These are phyloP conservation scores for Talaromyces liani DNA, from an alignment of 495 filamentous ascomycete genomes.

Conservation along the genomic window DNA sequence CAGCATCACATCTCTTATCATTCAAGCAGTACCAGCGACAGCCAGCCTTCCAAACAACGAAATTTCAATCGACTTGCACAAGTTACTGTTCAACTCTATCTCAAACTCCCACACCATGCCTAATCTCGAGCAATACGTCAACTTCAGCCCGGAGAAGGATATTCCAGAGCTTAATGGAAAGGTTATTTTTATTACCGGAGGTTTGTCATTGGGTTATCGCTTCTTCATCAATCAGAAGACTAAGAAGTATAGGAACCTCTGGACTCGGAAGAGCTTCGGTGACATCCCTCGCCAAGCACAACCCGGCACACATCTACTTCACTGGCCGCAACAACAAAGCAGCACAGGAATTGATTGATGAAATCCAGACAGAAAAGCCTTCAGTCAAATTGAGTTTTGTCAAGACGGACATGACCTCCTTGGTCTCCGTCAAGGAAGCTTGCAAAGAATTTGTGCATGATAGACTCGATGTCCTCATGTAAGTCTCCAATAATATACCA, in stretches of 20 bases:
- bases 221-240: neutral
- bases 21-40: neutral
- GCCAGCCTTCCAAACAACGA: neutral
- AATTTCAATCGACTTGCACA: neutral
- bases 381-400: slow-evolving; percentile 30
- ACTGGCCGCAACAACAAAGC: slow-evolving; percentile 28
- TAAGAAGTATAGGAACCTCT: slow-evolving; percentile 34
- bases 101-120: neutral
- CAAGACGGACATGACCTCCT: slow-evolving; percentile 37
- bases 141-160: slow-evolving; percentile 31
- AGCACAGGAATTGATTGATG: slow-evolving; percentile 26
- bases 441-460: slow-evolving; percentile 34
- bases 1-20: neutral
- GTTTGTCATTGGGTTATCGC: slow-evolving; percentile 13
- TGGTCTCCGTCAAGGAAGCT: slow-evolving; percentile 42
- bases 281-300: slow-evolving; percentile 44
- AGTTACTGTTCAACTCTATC: neutral
- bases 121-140: slow-evolving; percentile 8
- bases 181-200: slow-evolving; percentile 42
- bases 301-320: slow-evolving; percentile 50
- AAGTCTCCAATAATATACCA: slow-evolving; percentile 12
- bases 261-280: slow-evolving; percentile 53
- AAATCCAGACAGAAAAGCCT: slow-evolving; percentile 27
- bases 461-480: slow-evolving; percentile 58
- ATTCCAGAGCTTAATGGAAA: slow-evolving; percentile 36